phyloP scores from a whole-genome alignment of 768 basidiomycete genomes.

The Steccherinum ochraceum region DNA sequence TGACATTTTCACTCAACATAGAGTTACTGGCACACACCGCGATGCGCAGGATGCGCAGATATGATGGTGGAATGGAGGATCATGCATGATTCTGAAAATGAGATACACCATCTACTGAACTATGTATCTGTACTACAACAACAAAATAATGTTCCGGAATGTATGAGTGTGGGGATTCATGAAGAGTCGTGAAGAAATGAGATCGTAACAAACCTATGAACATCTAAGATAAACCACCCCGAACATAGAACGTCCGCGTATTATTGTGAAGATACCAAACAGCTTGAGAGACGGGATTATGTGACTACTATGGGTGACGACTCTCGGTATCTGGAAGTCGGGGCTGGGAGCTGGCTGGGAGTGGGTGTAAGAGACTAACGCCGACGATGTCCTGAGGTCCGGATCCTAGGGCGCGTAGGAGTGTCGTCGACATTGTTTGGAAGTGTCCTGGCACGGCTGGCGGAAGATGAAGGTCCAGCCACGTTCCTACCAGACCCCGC shows the following conservation, averaged over 20 bases:
- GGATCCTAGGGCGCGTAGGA: conserved; percentile 55
- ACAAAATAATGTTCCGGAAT: not conserved
- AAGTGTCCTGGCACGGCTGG: conserved; percentile 29
- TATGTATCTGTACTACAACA: not conserved
- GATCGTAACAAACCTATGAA: not conserved
- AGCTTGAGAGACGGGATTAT: not conserved
- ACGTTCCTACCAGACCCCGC: not conserved
- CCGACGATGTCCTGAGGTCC: conserved; percentile 36
- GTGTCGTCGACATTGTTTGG: conserved; percentile 41
- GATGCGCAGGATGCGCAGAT: no score
- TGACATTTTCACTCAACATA: no score
- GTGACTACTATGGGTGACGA: not conserved
- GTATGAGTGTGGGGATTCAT: not conserved
- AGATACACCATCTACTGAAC: not conserved
- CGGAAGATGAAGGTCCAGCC: conserved; percentile 11
- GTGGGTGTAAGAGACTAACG: conserved; percentile 27
- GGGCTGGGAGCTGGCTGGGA: not conserved
- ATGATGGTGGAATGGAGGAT: no score
- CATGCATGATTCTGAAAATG: not conserved
- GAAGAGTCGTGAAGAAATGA: not conserved
- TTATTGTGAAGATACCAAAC: not conserved
- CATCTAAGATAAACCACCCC: not conserved
- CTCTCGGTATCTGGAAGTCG: not conserved
- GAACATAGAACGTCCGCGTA: not conserved
- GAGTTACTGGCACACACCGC: no score